A percentile compares a stretch with the other conserved stretches of the same genome.
phyloP scores from a whole-genome alignment of 306 rosid genomes.

The Albizia julibrissin region DNA sequence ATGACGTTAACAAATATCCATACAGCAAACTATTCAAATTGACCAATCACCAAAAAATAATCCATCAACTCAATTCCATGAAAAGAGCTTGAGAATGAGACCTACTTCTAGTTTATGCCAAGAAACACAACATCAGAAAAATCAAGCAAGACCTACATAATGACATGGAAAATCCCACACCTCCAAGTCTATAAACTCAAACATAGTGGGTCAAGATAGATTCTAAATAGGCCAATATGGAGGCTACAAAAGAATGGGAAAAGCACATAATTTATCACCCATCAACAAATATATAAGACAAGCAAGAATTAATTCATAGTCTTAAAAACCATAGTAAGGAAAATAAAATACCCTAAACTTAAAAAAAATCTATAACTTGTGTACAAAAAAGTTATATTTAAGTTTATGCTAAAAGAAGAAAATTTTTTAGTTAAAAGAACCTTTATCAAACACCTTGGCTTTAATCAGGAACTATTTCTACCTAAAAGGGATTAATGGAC shows the following conservation, averaged over 20 bases:
- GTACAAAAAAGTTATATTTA: neutral
- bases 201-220: neutral
- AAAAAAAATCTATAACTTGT: neutral
- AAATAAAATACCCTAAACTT: neutral
- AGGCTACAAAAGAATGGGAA: neutral
- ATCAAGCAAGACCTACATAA: neutral
- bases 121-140: conserved; percentile 30
- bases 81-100: neutral
- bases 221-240: neutral
- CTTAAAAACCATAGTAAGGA: neutral
- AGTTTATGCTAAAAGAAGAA: neutral
- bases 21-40: too few relatives aligned
- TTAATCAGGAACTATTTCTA: too few relatives aligned
- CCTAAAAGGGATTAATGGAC: too few relatives aligned
- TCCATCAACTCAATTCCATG: conserved; percentile 56
- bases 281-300: too few relatives aligned
- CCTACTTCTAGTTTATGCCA: conserved; percentile 26
- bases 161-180: neutral
- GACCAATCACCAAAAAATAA: too few relatives aligned
- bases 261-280: neutral
- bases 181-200: neutral
- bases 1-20: too few relatives aligned
- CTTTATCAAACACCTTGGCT: too few relatives aligned
- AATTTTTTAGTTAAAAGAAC: neutral
- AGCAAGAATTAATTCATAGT: neutral